Evolutionary conservation across 805 yeast genomes (phyloP).

Genomic region (Candida easanensis): DNA sequence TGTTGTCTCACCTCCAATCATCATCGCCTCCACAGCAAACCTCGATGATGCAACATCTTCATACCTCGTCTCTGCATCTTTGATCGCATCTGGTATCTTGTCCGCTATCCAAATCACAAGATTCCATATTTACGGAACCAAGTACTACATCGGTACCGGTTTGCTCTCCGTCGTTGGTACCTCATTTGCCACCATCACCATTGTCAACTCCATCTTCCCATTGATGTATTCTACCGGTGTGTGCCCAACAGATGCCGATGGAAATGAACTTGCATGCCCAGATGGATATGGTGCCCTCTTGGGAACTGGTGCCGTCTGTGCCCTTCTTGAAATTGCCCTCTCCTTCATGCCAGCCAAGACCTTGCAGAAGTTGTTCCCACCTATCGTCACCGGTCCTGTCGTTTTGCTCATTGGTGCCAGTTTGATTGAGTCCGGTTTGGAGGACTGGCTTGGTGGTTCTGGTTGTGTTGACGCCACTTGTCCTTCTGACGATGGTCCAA

Average conservation of each 20-base stretch:
- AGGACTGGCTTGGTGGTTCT: conserved; percentile 88
- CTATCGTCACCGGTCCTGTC: conserved; percentile 91
- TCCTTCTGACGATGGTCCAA: conserved; percentile 49
- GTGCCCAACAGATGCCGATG: conserved; percentile 64
- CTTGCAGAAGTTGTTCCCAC: conserved; percentile 77
- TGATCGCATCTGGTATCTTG: conserved; percentile 68
- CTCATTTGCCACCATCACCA: conserved; percentile 82
- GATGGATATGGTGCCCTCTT: conserved; percentile 87
- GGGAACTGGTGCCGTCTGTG: conserved; percentile 78
- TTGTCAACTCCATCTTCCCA: conserved; percentile 73
- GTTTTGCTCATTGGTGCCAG: conserved; percentile 78
- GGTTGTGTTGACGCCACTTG: conserved; percentile 50
- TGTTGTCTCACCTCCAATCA: conserved; percentile 77
- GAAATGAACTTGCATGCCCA: conserved; percentile 74
- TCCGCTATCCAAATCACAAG: conserved; percentile 78
- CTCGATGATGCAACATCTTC: conserved; percentile 48
- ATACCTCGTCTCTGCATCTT: conserved; percentile 67
- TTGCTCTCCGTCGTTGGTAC: conserved; percentile 88
- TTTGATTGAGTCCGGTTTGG: conserved; percentile 68
- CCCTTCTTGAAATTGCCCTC: conserved; percentile 65
- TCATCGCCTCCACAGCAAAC: conserved; percentile 64
- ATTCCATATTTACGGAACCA: conserved; percentile 70
- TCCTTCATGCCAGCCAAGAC: conserved; percentile 76
- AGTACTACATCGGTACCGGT: conserved; percentile 84
- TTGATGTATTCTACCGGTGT: conserved; percentile 72